Conservation (phyloP, 805 yeast genomes). For the Nadsonia fulvescens region DNA sequence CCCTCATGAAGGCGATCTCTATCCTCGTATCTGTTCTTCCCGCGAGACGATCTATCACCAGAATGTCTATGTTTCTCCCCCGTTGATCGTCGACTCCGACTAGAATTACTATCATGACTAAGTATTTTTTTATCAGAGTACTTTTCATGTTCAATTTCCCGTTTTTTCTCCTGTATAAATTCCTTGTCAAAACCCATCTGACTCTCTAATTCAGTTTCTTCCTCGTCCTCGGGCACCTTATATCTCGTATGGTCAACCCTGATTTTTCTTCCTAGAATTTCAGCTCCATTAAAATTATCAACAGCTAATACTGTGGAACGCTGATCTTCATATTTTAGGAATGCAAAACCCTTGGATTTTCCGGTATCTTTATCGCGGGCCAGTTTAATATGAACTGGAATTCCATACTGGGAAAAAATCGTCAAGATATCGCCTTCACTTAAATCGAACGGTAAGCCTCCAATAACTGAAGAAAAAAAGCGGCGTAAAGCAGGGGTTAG, state of each 20-base stretch:
- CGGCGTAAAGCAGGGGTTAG: no score
- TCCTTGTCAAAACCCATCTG: no score
- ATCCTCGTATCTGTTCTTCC: no score
- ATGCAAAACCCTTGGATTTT: conserved; percentile 58
- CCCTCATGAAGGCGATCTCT: no score
- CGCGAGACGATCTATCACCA: no score
- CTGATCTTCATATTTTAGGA: conserved; percentile 67
- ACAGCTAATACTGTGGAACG: conserved; percentile 69
- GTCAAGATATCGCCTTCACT: conserved; percentile 61
- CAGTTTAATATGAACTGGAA: conserved; percentile 59
- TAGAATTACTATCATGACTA: no score
- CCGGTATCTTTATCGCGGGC: conserved; percentile 50
- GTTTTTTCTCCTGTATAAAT: no score
- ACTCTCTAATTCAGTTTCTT: no score
- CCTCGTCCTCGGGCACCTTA: conserved; percentile 28
- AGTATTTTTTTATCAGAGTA: no score
- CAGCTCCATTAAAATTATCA: conserved; percentile 67
- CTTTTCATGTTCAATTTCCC: no score
- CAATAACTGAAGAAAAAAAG: conserved; percentile 32
- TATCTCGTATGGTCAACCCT: conserved; percentile 60
- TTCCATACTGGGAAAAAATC: conserved; percentile 78
- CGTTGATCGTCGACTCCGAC: no score
- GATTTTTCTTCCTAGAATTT: conserved; percentile 30
- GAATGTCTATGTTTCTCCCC: no score
- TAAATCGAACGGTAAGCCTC: conserved; percentile 44